Evolutionary conservation across 2,329 filamentous ascomycete species (phyloP).

Genomic region (Ciborinia camelliae): DNA sequence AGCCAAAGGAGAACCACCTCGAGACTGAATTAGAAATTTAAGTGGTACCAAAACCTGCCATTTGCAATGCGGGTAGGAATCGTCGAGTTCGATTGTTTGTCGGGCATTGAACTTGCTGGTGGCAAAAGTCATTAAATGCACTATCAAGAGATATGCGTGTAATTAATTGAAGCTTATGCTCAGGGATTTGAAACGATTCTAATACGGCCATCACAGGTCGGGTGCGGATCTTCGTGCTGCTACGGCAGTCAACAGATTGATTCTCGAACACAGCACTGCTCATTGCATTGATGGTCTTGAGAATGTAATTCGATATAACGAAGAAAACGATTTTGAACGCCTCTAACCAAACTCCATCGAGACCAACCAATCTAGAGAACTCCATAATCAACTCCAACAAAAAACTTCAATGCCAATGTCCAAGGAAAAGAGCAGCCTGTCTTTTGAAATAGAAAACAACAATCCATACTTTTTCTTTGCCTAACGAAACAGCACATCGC

Average conservation of each 20-base stretch:
- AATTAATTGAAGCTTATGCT: not conserved
- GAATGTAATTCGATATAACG: not conserved
- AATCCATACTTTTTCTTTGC: not conserved
- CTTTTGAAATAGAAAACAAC: not conserved
- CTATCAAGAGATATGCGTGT: not conserved
- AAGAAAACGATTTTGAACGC: not conserved
- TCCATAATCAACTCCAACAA: not conserved
- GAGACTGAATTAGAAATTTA: not conserved
- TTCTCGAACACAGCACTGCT: not conserved
- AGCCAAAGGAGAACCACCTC: too few species aligned
- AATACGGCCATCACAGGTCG: not conserved
- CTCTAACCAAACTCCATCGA: not conserved
- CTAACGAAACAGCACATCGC: not conserved
- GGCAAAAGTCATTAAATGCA: not conserved
- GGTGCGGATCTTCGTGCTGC: not conserved
- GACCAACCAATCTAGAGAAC: not conserved
- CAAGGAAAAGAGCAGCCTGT: not conserved
- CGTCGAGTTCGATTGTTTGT: not conserved
- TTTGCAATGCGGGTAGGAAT: not conserved
- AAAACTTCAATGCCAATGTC: not conserved
- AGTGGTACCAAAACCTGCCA: not conserved
- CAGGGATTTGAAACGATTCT: not conserved
- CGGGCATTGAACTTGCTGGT: not conserved
- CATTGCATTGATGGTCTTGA: not conserved
- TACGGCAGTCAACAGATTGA: not conserved